A percentile compares a stretch with the other conserved stretches of the same genome.
Evolutionary conservation across 257 asterid species (phyloP).

Genomic region (Dorcoceras hygrometricum): DNA sequence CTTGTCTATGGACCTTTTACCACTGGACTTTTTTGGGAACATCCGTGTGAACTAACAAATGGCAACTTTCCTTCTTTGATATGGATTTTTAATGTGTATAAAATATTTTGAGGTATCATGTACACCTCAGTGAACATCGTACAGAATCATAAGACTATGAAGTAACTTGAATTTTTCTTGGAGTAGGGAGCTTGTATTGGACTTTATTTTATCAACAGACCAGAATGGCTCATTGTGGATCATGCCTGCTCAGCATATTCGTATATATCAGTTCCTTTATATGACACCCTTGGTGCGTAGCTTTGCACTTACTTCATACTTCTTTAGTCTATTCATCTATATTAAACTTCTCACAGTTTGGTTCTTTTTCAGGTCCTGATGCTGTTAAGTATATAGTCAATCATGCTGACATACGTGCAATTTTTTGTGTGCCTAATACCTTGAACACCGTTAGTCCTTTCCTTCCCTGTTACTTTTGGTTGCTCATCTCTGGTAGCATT

Average conservation of each 20-base stretch:
- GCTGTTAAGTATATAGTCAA: slow-evolving; percentile 83
- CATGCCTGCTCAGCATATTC: slow-evolving; percentile 96
- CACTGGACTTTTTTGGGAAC: slow-evolving; percentile 8
- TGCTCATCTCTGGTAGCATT: neutral
- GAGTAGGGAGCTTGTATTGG: slow-evolving; percentile 87
- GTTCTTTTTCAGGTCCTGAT: slow-evolving; percentile 75
- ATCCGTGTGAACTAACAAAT: neutral
- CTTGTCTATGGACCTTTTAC: neutral
- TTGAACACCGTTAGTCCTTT: slow-evolving; percentile 66
- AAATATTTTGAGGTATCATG: neutral
- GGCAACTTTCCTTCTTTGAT: slow-evolving; percentile 14
- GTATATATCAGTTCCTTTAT: slow-evolving; percentile 83
- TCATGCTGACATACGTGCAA: slow-evolving; percentile 81
- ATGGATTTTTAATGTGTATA: slow-evolving; percentile 8
- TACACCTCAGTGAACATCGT: neutral
- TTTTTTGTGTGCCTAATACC: slow-evolving; percentile 79
- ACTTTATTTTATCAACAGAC: slow-evolving; percentile 82
- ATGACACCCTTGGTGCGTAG: slow-evolving; percentile 92
- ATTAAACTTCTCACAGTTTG: slow-evolving; percentile 24
- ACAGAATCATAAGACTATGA: neutral
- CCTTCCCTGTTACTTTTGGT: slow-evolving; percentile 9
- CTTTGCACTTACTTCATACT: slow-evolving; percentile 29
- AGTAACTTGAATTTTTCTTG: slow-evolving; percentile 20
- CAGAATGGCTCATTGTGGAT: slow-evolving; percentile 91
- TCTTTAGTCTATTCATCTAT: slow-evolving; percentile 25